Conservation (phyloP, 441 rosid species). For the Gossypium davidsonii region DNA sequence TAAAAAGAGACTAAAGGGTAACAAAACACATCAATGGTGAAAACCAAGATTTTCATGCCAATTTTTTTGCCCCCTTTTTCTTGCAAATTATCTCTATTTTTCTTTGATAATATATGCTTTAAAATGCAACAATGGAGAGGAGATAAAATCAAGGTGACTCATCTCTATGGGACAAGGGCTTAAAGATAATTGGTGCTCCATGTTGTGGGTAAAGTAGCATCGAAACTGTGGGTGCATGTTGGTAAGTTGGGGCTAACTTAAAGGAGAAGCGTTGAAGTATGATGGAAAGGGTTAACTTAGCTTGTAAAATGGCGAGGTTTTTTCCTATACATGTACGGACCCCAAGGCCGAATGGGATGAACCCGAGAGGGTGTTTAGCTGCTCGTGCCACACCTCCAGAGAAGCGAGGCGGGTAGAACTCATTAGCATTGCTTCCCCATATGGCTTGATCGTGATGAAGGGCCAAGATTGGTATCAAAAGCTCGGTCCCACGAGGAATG, state of each 20-base stretch:
- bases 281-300: constrained; percentile 65
- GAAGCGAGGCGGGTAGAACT: constrained; percentile 81
- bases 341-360: constrained; percentile 88
- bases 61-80: no score
- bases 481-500: constrained; percentile 83
- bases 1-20: not conserved
- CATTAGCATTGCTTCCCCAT: constrained; percentile 80
- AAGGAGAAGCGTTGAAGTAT: constrained; percentile 71
- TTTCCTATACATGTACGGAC: constrained; percentile 81
- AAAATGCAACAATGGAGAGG: not conserved
- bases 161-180: constrained; percentile 22
- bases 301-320: constrained; percentile 76
- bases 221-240: constrained; percentile 85
- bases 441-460: constrained; percentile 82
- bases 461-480: constrained; percentile 76
- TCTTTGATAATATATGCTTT: not conserved
- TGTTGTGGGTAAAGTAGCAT: constrained; percentile 87
- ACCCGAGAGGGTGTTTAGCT: constrained; percentile 58
- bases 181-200: constrained; percentile 80
- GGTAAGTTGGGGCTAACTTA: constrained; percentile 63
- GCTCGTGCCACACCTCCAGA: constrained; percentile 63
- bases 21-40: not conserved
- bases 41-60: not conserved
- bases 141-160: constrained; percentile 6
- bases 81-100: no score